Conservation (phyloP, 2,329 filamentous ascomycete species). For the Gnomoniopsis sp. region DNA sequence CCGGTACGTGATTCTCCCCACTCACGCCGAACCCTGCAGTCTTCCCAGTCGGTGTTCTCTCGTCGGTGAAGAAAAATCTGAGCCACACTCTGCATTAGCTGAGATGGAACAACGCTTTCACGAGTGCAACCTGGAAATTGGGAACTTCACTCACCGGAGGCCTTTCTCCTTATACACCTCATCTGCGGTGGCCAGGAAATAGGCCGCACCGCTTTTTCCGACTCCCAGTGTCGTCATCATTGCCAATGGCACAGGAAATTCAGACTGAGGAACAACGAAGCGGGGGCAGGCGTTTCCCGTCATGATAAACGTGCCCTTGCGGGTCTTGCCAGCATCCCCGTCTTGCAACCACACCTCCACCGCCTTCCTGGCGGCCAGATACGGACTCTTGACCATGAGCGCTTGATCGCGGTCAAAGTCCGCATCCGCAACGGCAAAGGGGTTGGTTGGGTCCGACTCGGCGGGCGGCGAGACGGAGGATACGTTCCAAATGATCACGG, state of each 20-base stretch:
- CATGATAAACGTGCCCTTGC: slow-evolving; percentile 4
- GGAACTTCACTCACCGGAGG: not conserved
- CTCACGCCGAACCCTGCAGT: not conserved
- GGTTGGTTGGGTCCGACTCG: not conserved
- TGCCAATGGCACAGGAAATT: not conserved
- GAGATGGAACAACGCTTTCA: not conserved
- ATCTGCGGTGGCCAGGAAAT: slow-evolving; percentile 5
- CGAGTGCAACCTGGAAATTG: not conserved
- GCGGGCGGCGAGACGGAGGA: not conserved
- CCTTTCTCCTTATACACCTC: slow-evolving; percentile 5
- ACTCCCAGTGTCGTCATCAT: not conserved
- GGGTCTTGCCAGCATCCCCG: not conserved
- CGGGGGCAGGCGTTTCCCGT: slow-evolving; percentile 1
- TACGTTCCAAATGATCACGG: slow-evolving; percentile 9
- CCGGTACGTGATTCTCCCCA: not conserved
- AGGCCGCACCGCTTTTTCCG: not conserved
- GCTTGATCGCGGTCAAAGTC: not conserved
- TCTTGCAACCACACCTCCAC: slow-evolving; percentile 2
- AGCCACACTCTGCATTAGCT: not conserved
- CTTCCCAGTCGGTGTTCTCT: slow-evolving; percentile 9
- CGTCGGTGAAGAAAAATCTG: slow-evolving; percentile 18
- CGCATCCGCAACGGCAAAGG: not conserved
- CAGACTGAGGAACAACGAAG: not conserved
- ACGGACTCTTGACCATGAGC: slow-evolving; percentile 1
- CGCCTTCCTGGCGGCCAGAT: not conserved